Evolutionary conservation across 1,139 yeast genomes (phyloP).

Genomic region (Yamadazyma dushanensis): DNA sequence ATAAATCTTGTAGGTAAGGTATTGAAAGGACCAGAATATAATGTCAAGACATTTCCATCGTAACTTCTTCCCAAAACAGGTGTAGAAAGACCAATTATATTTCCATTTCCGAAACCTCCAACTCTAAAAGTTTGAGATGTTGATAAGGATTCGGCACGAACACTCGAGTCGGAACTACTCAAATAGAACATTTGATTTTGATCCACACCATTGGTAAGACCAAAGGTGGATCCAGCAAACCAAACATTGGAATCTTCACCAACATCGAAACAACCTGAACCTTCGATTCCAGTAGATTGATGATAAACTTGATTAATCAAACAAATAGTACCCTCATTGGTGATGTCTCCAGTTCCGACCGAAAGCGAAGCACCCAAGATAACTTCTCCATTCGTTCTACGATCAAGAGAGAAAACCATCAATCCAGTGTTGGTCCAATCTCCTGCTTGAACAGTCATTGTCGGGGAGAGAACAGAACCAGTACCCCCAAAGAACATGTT

Average conservation of each 20-base stretch:
- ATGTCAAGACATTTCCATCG: slow-evolving; percentile 10
- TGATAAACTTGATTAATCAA: slow-evolving; percentile 23
- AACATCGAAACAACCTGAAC: slow-evolving; percentile 31
- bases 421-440: slow-evolving; percentile 28
- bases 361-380: slow-evolving; percentile 20
- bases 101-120: slow-evolving; percentile 33
- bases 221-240: slow-evolving; percentile 19
- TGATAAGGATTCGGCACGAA: slow-evolving; percentile 21
- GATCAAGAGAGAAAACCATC: slow-evolving; percentile 21
- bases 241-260: slow-evolving; percentile 23
- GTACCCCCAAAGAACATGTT: slow-evolving; percentile 11
- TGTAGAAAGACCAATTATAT: slow-evolving; percentile 23
- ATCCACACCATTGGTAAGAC: slow-evolving; percentile 15
- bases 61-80: slow-evolving; percentile 16
- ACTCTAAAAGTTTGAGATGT: slow-evolving; percentile 25
- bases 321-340: slow-evolving; percentile 33
- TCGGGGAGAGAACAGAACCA: too few species aligned
- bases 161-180: slow-evolving; percentile 17
- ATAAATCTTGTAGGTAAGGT: slow-evolving; percentile 15
- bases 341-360: slow-evolving; percentile 17
- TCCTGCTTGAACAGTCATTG: slow-evolving; percentile 11
- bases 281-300: slow-evolving; percentile 25
- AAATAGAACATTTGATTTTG: slow-evolving; percentile 24
- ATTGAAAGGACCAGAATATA: slow-evolving; percentile 4
- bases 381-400: slow-evolving; percentile 8